Conservation (phyloP, 2,329 filamentous ascomycete species). For the Sarocladium oryzae region DNA sequence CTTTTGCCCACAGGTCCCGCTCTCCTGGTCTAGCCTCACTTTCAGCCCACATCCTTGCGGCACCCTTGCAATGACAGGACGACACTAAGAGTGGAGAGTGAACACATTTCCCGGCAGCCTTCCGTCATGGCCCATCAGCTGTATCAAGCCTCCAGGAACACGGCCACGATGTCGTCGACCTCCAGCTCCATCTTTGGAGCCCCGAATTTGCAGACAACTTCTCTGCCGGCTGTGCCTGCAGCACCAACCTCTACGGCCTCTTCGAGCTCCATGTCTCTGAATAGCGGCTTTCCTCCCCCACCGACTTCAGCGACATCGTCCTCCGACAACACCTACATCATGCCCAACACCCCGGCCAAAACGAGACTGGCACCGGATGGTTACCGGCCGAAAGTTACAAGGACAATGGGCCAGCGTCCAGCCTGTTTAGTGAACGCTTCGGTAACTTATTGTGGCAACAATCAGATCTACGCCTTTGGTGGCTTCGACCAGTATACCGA, state of each 20-base stretch:
- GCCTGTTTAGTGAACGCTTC: constrained; percentile 97
- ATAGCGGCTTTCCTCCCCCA: neutral
- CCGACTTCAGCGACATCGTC: constrained; percentile 20
- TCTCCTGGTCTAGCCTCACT: neutral
- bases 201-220: neutral
- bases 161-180: constrained; percentile 6
- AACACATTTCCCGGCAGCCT: constrained; percentile 6
- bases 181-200: constrained; percentile 13
- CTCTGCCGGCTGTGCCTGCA: neutral
- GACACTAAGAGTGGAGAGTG: constrained; percentile 7
- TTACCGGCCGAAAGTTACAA: constrained; percentile 78
- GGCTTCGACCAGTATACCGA: constrained; percentile 99
- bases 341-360: constrained; percentile 78
- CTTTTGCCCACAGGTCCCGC: neutral
- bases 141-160: constrained; percentile 9
- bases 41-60: constrained; percentile 4
- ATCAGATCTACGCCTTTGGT: constrained; percentile 96
- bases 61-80: constrained; percentile 5
- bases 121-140: constrained; percentile 10
- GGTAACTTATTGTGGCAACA: constrained; percentile 96
- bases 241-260: constrained; percentile 14
- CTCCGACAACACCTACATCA: constrained; percentile 78
- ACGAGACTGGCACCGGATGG: constrained; percentile 59
- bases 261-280: constrained; percentile 16
- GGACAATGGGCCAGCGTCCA: constrained; percentile 72